Conservation (phyloP, 805 yeast genomes). For the Monosporozyma servazzii region DNA sequence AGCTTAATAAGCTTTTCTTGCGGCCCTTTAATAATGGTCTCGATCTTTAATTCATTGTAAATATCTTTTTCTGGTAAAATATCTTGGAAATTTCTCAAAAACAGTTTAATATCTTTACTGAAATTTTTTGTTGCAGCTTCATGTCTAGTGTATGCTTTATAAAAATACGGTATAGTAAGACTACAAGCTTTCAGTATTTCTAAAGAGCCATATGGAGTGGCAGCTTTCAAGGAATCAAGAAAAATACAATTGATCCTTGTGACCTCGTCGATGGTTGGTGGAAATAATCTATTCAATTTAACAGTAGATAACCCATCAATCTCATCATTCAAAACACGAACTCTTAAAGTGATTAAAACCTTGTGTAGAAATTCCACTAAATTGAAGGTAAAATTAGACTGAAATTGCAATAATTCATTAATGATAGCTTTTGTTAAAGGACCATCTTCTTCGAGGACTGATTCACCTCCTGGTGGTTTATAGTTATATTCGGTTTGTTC, state of each 20-base stretch:
- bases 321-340: slow-evolving; percentile 50
- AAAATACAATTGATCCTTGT: slow-evolving; percentile 82
- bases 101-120: slow-evolving; percentile 35
- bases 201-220: slow-evolving; percentile 58
- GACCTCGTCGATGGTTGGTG: slow-evolving; percentile 92
- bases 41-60: slow-evolving; percentile 45
- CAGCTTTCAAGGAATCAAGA: slow-evolving; percentile 61
- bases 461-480: slow-evolving; percentile 41
- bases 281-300: slow-evolving; percentile 69
- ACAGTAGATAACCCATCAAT: slow-evolving; percentile 48
- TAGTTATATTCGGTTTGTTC: slow-evolving; percentile 72
- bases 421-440: slow-evolving; percentile 45
- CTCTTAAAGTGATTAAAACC: slow-evolving; percentile 69
- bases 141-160: slow-evolving; percentile 86
- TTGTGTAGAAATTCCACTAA: slow-evolving; percentile 70
- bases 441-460: slow-evolving; percentile 24
- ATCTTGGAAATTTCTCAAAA: slow-evolving; percentile 32
- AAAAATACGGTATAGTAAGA: slow-evolving; percentile 77
- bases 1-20: slow-evolving; percentile 58
- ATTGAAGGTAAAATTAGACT: slow-evolving; percentile 62
- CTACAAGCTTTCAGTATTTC: slow-evolving; percentile 79
- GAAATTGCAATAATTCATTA: slow-evolving; percentile 59
- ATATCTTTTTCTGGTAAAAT: slow-evolving; percentile 22
- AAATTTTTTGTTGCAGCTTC: slow-evolving; percentile 82
- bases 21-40: slow-evolving; percentile 56